Evolutionary conservation across 164 flowering plant genomes (phyloP).

Genomic region (Cinnamomum chago): DNA sequence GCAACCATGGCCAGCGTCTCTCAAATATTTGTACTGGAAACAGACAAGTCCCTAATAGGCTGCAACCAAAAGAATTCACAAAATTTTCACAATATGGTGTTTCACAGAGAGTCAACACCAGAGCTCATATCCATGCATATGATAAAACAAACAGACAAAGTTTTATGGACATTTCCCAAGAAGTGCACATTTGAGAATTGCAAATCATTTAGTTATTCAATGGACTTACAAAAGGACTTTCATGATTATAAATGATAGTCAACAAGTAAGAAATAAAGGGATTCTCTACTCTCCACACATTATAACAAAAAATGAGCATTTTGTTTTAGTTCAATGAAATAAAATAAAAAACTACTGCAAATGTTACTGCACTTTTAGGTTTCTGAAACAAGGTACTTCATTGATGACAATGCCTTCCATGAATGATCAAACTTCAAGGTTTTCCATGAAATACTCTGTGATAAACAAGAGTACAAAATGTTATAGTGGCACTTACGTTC

Average conservation of each 20-base stretch:
- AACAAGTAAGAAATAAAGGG: neutral
- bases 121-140: too few relatives aligned
- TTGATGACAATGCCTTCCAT: neutral
- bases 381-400: neutral
- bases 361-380: neutral
- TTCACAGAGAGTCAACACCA: too few relatives aligned
- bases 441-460: neutral
- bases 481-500: conserved; percentile 33
- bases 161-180: too few relatives aligned
- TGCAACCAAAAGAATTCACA: too few relatives aligned
- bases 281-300: neutral
- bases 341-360: neutral
- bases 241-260: neutral
- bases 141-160: too few relatives aligned
- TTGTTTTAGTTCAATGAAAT: neutral
- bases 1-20: too few relatives aligned
- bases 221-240: neutral
- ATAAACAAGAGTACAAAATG: neutral
- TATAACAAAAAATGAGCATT: neutral
- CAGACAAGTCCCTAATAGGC: too few relatives aligned
- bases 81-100: too few relatives aligned
- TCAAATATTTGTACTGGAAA: too few relatives aligned
- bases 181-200: neutral
- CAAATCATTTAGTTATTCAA: neutral
- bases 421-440: neutral